These are phyloP conservation scores for Zangia roseola DNA, from an alignment of 768 basidiomycete species.

Conservation along the genomic window DNA sequence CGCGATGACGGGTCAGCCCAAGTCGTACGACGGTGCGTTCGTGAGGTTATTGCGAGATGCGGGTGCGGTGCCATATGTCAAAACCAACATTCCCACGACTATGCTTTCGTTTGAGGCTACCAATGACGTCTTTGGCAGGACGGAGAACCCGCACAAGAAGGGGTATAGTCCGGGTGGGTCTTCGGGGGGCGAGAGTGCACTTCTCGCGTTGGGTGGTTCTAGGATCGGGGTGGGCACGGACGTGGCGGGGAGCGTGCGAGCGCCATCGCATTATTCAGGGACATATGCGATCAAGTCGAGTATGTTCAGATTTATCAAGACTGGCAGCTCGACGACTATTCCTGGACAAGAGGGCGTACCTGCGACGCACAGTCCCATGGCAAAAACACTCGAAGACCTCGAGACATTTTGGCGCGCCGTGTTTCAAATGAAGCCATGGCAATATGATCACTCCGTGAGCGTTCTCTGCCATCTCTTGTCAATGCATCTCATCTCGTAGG, in stretches of 20 bases:
- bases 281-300: conserved; percentile 61
- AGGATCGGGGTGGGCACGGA: conserved; percentile 67
- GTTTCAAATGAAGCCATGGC: conserved; percentile 61
- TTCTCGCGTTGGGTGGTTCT: conserved; percentile 59
- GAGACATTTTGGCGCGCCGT: conserved; percentile 66
- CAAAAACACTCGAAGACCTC: conserved; percentile 58
- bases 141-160: conserved; percentile 59
- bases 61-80: conserved; percentile 65
- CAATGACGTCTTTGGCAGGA: conserved; percentile 58
- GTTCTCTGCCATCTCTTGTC: not conserved
- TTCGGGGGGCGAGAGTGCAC: conserved; percentile 64
- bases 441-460: conserved; percentile 54
- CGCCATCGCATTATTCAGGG: conserved; percentile 66
- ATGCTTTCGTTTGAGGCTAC: conserved; percentile 57
- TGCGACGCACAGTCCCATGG: conserved; percentile 57
- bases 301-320: conserved; percentile 53
- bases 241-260: conserved; percentile 66
- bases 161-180: conserved; percentile 63
- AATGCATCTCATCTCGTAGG: conserved; percentile 18
- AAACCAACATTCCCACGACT: conserved; percentile 63
- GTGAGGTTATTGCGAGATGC: conserved; percentile 55
- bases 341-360: conserved; percentile 59
- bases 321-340: conserved; percentile 46
- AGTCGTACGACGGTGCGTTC: conserved; percentile 46
- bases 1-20: conserved; percentile 44